These are phyloP conservation scores for Penicillium sp. DNA, from an alignment of 2,329 filamentous ascomycete genomes.

Conservation along the genomic window DNA sequence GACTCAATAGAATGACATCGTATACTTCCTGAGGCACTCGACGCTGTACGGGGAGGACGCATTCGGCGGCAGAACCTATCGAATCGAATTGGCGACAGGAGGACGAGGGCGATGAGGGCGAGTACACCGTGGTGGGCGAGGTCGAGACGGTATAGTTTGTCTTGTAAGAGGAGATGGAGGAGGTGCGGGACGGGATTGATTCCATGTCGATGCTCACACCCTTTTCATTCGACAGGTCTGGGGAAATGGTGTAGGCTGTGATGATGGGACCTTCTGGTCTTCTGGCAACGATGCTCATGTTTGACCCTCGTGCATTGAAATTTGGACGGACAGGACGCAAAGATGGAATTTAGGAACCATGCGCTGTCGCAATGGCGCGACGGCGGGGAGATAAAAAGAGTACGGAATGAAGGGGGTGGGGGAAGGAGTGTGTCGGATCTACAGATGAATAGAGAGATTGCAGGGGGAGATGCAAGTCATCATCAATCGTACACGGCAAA, in stretches of 20 bases:
- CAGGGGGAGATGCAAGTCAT: too few species aligned
- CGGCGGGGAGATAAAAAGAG: too few species aligned
- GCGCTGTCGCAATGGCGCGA: not conserved
- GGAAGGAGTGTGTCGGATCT: too few species aligned
- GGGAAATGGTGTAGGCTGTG: constrained; percentile 21
- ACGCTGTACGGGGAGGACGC: constrained; percentile 35
- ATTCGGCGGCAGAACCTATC: constrained; percentile 31
- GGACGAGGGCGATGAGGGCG: constrained; percentile 32
- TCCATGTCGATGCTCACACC: constrained; percentile 27
- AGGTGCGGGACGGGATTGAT: constrained; percentile 27
- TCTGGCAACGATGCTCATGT: constrained; percentile 38
- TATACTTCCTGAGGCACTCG: constrained; percentile 50
- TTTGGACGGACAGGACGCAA: too few species aligned
- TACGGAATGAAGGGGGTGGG: too few species aligned
- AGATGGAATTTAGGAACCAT: too few species aligned
- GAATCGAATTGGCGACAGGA: constrained; percentile 36
- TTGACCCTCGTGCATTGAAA: constrained; percentile 9
- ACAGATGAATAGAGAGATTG: too few species aligned
- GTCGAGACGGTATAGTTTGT: constrained; percentile 35
- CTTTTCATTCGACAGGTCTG: constrained; percentile 24
- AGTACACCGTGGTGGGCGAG: constrained; percentile 35
- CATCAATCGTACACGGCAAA: too few species aligned
- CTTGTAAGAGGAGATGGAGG: constrained; percentile 34
- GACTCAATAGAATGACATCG: constrained; percentile 48
- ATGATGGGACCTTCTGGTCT: constrained; percentile 32